Conservation (phyloP, 108 stramenopile genomes). For the Poteriospumella lacustris region DNA sequence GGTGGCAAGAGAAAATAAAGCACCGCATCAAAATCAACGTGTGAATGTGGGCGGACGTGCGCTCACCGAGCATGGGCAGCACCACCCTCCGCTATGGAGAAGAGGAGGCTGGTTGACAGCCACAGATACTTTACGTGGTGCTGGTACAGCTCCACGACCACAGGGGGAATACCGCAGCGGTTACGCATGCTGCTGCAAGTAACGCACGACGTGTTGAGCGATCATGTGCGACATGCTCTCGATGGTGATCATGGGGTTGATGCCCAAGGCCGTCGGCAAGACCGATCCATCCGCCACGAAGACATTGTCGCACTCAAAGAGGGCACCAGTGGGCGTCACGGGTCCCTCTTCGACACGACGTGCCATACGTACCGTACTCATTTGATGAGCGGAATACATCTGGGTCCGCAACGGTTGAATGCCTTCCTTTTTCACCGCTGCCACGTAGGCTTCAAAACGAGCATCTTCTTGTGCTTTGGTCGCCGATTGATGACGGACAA, state of each 20-base stretch:
- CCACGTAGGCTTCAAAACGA: neutral
- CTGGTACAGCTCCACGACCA: too few relatives aligned
- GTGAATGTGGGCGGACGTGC: too few relatives aligned
- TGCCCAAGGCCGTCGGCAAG: constrained; percentile 59
- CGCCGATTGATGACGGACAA: too few relatives aligned
- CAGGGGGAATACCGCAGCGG: too few relatives aligned
- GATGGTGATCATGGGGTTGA: constrained; percentile 59
- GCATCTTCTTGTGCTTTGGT: too few relatives aligned
- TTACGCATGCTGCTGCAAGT: too few relatives aligned
- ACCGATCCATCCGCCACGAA: constrained; percentile 59
- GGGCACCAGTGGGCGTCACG: constrained; percentile 52
- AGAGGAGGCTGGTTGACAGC: too few relatives aligned
- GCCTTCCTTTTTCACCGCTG: neutral
- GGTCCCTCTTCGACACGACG: constrained; percentile 39
- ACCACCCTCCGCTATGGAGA: too few relatives aligned
- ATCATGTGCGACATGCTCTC: constrained; percentile 12
- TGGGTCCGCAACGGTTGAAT: neutral
- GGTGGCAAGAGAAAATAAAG: too few relatives aligned
- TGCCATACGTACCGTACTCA: constrained; percentile 59
- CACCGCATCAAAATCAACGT: too few relatives aligned
- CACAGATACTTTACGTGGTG: too few relatives aligned
- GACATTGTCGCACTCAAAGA: constrained; percentile 57
- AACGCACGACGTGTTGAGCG: neutral
- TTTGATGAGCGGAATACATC: constrained; percentile 59
- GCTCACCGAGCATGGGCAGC: too few relatives aligned